Evolutionary conservation across 164 flowering plant genomes (phyloP).

Genomic region (Hamamelis virginiana): DNA sequence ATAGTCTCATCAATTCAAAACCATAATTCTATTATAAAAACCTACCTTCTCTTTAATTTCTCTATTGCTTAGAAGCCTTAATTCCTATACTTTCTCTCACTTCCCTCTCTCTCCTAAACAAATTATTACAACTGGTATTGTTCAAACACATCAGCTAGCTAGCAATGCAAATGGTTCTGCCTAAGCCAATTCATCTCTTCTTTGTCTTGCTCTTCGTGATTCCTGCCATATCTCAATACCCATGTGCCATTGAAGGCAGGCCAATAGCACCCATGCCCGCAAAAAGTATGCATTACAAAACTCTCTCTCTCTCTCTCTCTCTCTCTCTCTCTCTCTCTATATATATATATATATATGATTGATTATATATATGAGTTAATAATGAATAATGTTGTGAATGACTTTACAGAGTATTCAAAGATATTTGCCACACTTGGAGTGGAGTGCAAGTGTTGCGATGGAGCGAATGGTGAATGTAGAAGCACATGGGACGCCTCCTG

Average conservation of each 20-base stretch:
- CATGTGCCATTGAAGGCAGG: background rate
- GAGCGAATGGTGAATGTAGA: slow-evolving; percentile 25
- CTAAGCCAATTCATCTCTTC: background rate
- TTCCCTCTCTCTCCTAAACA: no score
- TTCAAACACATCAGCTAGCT: no score
- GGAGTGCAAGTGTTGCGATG: slow-evolving; percentile 46
- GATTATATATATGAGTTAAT: no score
- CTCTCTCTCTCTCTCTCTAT: background rate
- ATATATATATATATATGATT: no score
- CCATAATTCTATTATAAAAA: no score
- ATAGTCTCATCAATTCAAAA: no score
- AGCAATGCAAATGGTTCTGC: slow-evolving; percentile 6
- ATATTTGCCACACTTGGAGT: slow-evolving; percentile 31
- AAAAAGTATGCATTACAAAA: background rate
- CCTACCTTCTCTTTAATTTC: no score
- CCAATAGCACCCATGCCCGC: background rate
- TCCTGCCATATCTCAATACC: background rate
- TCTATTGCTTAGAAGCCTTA: no score
- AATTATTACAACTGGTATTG: no score
- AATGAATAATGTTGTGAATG: background rate
- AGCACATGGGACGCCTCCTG: slow-evolving; percentile 35
- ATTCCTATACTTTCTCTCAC: no score
- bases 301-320: background rate
- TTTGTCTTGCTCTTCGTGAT: slow-evolving; percentile 3
- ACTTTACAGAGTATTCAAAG: slow-evolving; percentile 20